These are phyloP conservation scores for Phaseolus coccineus DNA, from an alignment of 331 rosid species.

Conservation along the genomic window DNA sequence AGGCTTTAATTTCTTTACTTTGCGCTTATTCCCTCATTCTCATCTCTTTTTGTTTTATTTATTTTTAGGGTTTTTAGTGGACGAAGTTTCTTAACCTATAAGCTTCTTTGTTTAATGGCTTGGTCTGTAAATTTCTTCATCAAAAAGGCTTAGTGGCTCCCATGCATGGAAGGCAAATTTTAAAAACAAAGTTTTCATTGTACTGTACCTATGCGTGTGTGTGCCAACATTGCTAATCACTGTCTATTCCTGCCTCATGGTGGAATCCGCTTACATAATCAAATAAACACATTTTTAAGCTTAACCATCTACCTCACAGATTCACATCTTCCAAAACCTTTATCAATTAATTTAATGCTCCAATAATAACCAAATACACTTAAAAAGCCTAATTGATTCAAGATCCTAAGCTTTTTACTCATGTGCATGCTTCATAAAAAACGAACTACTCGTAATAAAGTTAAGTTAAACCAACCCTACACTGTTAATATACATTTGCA, in stretches of 20 bases:
- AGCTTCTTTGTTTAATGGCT: constrained; percentile 64
- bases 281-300: constrained; percentile 35
- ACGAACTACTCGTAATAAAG: not conserved
- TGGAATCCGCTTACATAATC: constrained; percentile 66
- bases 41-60: constrained; percentile 91
- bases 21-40: constrained; percentile 75
- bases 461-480: not conserved
- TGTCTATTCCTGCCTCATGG: constrained; percentile 50
- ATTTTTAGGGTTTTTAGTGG: constrained; percentile 87
- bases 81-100: constrained; percentile 77
- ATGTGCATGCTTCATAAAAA: not conserved
- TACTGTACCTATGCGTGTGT: constrained; percentile 23
- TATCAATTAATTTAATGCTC: constrained; percentile 1
- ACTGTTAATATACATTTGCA: too few species aligned
- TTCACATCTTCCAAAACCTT: constrained; percentile 37
- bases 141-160: constrained; percentile 57
- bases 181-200: constrained; percentile 31
- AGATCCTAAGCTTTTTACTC: not conserved
- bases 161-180: constrained; percentile 57
- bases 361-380: constrained; percentile 18
- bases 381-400: constrained; percentile 4
- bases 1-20: constrained; percentile 72
- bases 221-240: constrained; percentile 48
- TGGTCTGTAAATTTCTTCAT: constrained; percentile 54
- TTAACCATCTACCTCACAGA: constrained; percentile 36